Percentiles rank a stretch among this genome's conserved stretches.
Evolutionary conservation across 2,329 filamentous ascomycete genomes (phyloP).

Genomic region (Aspergillus sp.): DNA sequence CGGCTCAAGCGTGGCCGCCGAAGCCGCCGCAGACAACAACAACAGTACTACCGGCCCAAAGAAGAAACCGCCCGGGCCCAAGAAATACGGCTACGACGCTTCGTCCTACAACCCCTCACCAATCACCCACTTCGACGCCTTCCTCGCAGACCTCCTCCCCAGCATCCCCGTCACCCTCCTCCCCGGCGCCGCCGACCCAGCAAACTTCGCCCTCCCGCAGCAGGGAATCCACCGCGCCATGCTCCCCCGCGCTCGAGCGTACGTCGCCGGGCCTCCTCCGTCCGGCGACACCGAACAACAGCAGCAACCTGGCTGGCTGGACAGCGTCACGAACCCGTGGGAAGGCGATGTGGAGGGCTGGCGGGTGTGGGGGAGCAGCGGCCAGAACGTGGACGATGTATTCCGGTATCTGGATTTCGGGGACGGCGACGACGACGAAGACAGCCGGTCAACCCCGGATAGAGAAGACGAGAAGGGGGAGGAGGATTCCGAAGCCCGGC

Average conservation of each 20-base stretch:
- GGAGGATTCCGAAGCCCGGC: constrained; percentile 54
- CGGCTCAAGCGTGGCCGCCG: constrained; percentile 29
- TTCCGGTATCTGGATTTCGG: constrained; percentile 70
- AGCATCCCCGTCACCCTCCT: constrained; percentile 82
- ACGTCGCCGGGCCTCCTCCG: constrained; percentile 37
- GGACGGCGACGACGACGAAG: constrained; percentile 15
- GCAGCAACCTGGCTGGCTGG: constrained; percentile 61
- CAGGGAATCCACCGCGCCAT: constrained; percentile 89
- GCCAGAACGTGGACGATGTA: constrained; percentile 89
- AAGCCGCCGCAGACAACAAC: constrained; percentile 32
- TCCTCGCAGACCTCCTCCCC: constrained; percentile 71
- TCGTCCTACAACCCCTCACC: constrained; percentile 79
- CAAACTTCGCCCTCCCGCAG: constrained; percentile 82
- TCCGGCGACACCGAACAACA: constrained; percentile 26
- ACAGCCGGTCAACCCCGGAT: too few relatives aligned
- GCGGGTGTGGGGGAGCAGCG: constrained; percentile 74
- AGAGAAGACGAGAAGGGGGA: too few relatives aligned
- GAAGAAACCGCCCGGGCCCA: constrained; percentile 48
- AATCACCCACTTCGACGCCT: constrained; percentile 71
- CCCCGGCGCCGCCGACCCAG: constrained; percentile 74
- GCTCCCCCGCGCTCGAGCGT: constrained; percentile 68
- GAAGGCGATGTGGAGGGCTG: constrained; percentile 85
- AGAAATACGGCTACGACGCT: constrained; percentile 92
- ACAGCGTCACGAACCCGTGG: constrained; percentile 87
- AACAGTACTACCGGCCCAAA: constrained; percentile 12